Base-by-base conservation (phyloP, 495 filamentous ascomycete genomes). In the Aspergillus funiculosus region DNA sequence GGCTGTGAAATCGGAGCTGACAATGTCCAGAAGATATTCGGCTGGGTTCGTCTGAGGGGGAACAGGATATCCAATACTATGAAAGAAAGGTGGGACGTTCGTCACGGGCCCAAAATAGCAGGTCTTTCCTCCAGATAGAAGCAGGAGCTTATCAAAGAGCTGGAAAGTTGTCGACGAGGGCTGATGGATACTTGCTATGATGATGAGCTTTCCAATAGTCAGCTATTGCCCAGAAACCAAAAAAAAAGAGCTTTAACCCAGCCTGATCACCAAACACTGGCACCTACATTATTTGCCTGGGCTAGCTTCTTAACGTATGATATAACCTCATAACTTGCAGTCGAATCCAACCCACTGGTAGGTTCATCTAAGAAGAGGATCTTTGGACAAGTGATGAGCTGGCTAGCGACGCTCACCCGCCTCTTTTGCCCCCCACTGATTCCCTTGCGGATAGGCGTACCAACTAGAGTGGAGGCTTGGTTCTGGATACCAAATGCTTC, bases 351-450 rank as follows among this genome's bases (percentile, higher is more conserved):
- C 10, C 87, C 87, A 43, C 80, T 85, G 0, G 86, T 92, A 6
- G 86, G 87, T 58, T 90, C 87, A 58, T 92, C 87, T 38, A 92
- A 53, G 51, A 92, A 89, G 46, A 92, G 50, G 10, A 94, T 81
- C 63, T 82, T 83, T 0, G 87, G 87, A 40, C 70, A 75, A 7
- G 86, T 89, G 53, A 94, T 84, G 27, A 94, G 67, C 61, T 87
- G 86, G 46, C 81, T 81, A 1, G 86, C 86, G 6, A 90, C 80
- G 47, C 83, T 83, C n/a, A 87, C 65, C 8, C 87, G 71, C 5
- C 85, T 68, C 65, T 89, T 90, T 63, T 94, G 86, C 3, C 87
- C 87, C 31, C 87, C 86, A 55, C 77, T 82, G 44, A 91, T 78
- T 5, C 87, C 87, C 62, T 89, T 90, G 0, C 79, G 68, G 41